A percentile compares a stretch with the other conserved stretches of the same genome.
Conservation (phyloP, 2,329 filamentous ascomycete genomes). For the Claviceps spartinae region DNA sequence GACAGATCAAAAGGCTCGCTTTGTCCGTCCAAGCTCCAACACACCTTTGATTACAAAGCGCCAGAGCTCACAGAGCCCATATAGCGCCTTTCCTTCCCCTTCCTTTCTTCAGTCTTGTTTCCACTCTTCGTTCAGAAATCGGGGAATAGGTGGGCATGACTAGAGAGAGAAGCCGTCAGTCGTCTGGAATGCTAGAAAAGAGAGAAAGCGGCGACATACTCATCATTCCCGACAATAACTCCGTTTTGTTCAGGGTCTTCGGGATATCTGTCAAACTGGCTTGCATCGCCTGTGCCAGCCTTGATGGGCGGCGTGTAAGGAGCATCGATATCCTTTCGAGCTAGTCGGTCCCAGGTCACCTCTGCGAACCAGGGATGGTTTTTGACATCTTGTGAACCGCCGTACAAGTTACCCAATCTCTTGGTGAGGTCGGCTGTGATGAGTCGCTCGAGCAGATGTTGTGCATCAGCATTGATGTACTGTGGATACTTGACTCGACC, state of each 20-base stretch:
- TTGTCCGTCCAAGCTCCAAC: background rate
- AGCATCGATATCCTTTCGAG: slow-evolving; percentile 93
- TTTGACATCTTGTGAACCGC: slow-evolving; percentile 84
- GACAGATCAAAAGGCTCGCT: background rate
- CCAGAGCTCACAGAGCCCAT: background rate
- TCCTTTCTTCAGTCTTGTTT: background rate
- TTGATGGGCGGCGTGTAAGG: slow-evolving; percentile 94
- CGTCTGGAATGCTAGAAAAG: background rate
- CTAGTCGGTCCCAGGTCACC: slow-evolving; percentile 91
- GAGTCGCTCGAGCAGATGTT: slow-evolving; percentile 79
- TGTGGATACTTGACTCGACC: slow-evolving; percentile 93
- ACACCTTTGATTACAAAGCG: background rate
- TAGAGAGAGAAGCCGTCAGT: slow-evolving; percentile 19
- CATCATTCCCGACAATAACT: slow-evolving; percentile 54
- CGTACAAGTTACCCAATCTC: slow-evolving; percentile 84
- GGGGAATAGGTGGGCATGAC: slow-evolving; percentile 60
- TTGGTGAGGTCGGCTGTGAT: slow-evolving; percentile 95
- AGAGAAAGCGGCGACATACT: slow-evolving; percentile 44
- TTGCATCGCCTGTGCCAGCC: slow-evolving; percentile 85
- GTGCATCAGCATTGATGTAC: slow-evolving; percentile 88
- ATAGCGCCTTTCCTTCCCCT: too few relatives aligned
- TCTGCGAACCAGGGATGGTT: slow-evolving; percentile 92
- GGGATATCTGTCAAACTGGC: slow-evolving; percentile 95
- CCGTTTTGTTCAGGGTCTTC: slow-evolving; percentile 95
- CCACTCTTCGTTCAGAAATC: slow-evolving; percentile 44